Conservation (phyloP, 306 rosid species). For the Alnus glutinosa region DNA sequence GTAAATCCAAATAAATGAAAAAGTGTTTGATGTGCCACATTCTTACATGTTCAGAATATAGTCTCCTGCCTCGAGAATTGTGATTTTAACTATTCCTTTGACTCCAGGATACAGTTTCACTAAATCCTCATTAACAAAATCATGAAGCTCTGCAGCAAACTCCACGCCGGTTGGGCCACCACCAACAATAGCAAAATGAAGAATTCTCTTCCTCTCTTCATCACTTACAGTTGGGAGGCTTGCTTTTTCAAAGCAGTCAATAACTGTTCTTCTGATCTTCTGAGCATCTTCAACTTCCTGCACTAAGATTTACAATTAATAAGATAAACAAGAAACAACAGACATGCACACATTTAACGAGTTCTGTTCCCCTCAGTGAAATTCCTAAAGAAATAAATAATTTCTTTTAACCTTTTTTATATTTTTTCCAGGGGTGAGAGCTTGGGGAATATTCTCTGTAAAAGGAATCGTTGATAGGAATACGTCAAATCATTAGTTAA, state of each 20-base stretch:
- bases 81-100: conserved; percentile 71
- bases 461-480: background rate
- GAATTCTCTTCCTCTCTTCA: conserved; percentile 88
- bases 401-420: background rate
- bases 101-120: conserved; percentile 70
- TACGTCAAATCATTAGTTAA: background rate
- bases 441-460: too few species aligned
- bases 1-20: background rate
- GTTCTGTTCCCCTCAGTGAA: background rate
- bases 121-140: conserved; percentile 84
- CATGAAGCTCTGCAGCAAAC: conserved; percentile 97
- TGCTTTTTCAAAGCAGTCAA: conserved; percentile 95
- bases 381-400: conserved; percentile 10
- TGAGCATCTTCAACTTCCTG: conserved; percentile 99
- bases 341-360: background rate
- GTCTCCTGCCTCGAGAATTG: conserved; percentile 89
- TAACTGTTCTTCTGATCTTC: conserved; percentile 84
- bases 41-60: conserved; percentile 88
- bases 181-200: conserved; percentile 96
- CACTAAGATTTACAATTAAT: conserved; percentile 8
- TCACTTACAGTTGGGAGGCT: conserved; percentile 69
- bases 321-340: conserved; percentile 20
- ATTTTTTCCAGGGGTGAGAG: background rate
- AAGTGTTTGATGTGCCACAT: conserved; percentile 11
- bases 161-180: conserved; percentile 99